phyloP scores from a whole-genome alignment of 345 rosid species.

The Rubroshorea leprosula region DNA sequence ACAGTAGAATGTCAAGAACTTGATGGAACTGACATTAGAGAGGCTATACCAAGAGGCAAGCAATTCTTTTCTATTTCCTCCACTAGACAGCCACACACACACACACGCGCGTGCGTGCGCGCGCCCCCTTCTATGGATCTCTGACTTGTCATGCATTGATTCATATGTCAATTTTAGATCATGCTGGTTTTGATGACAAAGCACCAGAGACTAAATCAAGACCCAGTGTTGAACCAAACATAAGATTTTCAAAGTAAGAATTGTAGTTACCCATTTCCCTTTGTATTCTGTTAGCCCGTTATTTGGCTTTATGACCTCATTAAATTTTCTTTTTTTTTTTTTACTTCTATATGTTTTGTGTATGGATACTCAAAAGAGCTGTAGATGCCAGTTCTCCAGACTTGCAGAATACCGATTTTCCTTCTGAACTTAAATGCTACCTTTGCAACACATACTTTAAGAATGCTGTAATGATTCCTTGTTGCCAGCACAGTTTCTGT shows the following conservation, averaged over 20 bases:
- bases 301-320: slow-evolving; percentile 3
- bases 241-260: slow-evolving; percentile 24
- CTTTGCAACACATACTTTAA: slow-evolving; percentile 34
- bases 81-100: too few relatives aligned
- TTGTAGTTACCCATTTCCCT: neutral
- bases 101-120: neutral
- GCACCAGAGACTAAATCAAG: slow-evolving; percentile 13
- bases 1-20: slow-evolving; percentile 17
- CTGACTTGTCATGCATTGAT: slow-evolving; percentile 1
- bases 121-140: neutral
- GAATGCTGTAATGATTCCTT: slow-evolving; percentile 56
- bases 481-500: slow-evolving; percentile 57
- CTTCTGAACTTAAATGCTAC: slow-evolving; percentile 39
- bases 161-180: slow-evolving; percentile 20
- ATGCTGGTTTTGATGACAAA: slow-evolving; percentile 6
- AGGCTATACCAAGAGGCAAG: slow-evolving; percentile 27
- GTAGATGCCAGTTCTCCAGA: slow-evolving; percentile 15
- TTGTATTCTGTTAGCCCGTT: slow-evolving; percentile 7
- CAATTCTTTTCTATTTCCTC: neutral
- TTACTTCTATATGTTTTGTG: neutral
- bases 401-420: slow-evolving; percentile 25
- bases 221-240: slow-evolving; percentile 18
- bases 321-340: neutral
- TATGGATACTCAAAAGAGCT: slow-evolving; percentile 18
- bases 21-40: slow-evolving; percentile 24